phyloP scores from a whole-genome alignment of 495 filamentous ascomycete genomes.

The Monascus purpureus region DNA sequence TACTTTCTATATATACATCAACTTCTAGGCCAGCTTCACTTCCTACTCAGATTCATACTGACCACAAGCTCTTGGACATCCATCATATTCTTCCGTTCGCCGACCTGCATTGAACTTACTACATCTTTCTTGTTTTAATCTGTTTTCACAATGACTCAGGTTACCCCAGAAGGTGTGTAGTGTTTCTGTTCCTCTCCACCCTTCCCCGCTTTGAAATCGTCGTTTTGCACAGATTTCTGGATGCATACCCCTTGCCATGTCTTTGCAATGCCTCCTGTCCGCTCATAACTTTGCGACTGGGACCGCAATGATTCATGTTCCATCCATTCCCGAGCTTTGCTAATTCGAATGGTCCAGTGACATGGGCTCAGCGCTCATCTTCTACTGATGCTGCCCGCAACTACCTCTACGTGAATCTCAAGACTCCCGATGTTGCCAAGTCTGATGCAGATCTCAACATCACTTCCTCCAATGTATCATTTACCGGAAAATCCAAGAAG shows the following conservation, averaged over 20 bases:
- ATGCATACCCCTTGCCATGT: too few relatives aligned
- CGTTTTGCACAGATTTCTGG: too few relatives aligned
- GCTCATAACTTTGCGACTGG: too few relatives aligned
- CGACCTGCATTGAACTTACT: too few relatives aligned
- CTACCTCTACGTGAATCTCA: conserved; percentile 82
- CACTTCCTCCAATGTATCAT: conserved; percentile 60
- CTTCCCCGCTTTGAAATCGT: background rate
- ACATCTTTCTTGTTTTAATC: too few relatives aligned
- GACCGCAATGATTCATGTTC: too few relatives aligned
- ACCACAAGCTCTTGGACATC: too few relatives aligned
- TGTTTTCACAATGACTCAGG: conserved; percentile 3
- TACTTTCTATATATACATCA: conserved; percentile 24
- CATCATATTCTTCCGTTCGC: too few relatives aligned
- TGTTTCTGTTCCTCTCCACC: background rate
- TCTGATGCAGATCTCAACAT: conserved; percentile 63
- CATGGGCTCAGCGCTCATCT: conserved; percentile 96
- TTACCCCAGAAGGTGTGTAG: conserved; percentile 11
- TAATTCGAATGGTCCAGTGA: conserved; percentile 42
- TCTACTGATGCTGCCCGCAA: conserved; percentile 67
- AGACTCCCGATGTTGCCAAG: conserved; percentile 62
- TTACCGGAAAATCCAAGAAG: conserved; percentile 76
- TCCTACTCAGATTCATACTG: background rate
- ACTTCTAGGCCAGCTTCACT: background rate
- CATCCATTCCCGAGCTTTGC: conserved; percentile 6
- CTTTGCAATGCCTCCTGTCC: background rate